Percentiles rank a stretch among this genome's conserved stretches.
These are phyloP conservation scores for Nannizziopsis arthrosporioides DNA, from an alignment of 2,329 filamentous ascomycete genomes.

Conservation along the genomic window DNA sequence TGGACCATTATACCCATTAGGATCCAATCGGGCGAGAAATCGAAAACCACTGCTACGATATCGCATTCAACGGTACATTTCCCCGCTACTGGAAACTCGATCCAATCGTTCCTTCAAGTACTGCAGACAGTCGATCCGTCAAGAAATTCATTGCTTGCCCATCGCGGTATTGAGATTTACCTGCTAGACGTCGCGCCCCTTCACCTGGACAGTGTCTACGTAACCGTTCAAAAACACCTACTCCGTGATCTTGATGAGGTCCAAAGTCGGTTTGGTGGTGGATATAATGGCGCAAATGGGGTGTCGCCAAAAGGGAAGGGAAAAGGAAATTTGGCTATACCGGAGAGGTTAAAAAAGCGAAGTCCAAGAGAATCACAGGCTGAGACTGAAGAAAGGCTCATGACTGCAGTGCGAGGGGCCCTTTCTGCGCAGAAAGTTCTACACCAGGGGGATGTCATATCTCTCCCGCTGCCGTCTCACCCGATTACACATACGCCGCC, in stretches of 20 bases:
- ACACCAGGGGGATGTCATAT: slow-evolving; percentile 72
- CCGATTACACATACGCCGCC: slow-evolving; percentile 75
- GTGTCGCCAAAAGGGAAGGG: slow-evolving; percentile 26
- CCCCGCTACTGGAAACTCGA: slow-evolving; percentile 56
- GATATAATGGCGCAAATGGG: slow-evolving; percentile 39
- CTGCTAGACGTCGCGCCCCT: slow-evolving; percentile 71
- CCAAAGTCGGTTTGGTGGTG: slow-evolving; percentile 67
- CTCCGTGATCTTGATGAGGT: slow-evolving; percentile 70
- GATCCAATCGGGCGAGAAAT: slow-evolving; percentile 34
- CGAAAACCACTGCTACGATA: slow-evolving; percentile 46
- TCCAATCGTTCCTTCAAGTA: slow-evolving; percentile 66
- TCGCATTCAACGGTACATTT: slow-evolving; percentile 69
- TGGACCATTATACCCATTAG: slow-evolving; percentile 81
- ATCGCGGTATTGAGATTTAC: slow-evolving; percentile 70
- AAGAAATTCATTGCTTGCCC: slow-evolving; percentile 58
- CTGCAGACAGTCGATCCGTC: slow-evolving; percentile 65
- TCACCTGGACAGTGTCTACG: slow-evolving; percentile 71
- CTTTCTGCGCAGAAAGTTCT: slow-evolving; percentile 62
- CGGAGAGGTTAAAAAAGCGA: slow-evolving; percentile 21
- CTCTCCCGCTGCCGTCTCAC: slow-evolving; percentile 63
- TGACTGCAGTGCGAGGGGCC: slow-evolving; percentile 59
- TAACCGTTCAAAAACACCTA: slow-evolving; percentile 70
- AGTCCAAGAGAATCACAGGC: slow-evolving; percentile 26
- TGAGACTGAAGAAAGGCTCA: slow-evolving; percentile 47
- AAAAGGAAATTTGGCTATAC: slow-evolving; percentile 19